Base-by-base conservation (phyloP, 1,139 yeast species). In the Geotrichum restrictum region DNA sequence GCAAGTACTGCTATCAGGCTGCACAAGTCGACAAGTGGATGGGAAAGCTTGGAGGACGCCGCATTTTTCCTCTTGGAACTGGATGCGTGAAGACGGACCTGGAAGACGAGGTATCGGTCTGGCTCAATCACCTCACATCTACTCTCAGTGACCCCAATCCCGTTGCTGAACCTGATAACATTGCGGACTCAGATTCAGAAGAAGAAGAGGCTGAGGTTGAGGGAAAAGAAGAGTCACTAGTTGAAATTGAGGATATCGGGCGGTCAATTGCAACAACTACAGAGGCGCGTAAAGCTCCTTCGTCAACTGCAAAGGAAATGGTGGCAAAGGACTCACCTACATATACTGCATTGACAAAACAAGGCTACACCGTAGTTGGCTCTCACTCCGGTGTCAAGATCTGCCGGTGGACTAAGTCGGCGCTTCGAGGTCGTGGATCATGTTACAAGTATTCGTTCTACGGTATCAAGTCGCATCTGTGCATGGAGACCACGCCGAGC, bases 401-500 rank as follows among this genome's bases (percentile, higher is more conserved):
- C 46, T 89, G 98, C 66, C 80, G 97, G 64, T 89, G 98, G 98
- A 89, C 97, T 3, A 91, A 91, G 66, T 85, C 94, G 57, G 97
- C 96, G 1, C 75, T 89, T 60, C 78, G 98, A 61, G 96, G 96
- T 24, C 79, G 96, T 61, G 98, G 98, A 0, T 87, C 95, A 3
- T 89, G 98, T 70, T 89, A 89, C 72, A 89, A 89, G 67, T 88
- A 79, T 70, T 95, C 97, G 6, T 85, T 89, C 64, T 89, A 91
- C 67, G 96, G 96, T 27, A 89, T 89, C 61, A 80, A 78, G 57
- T 85, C 95, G 1, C 96, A 93, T 69, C 74, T 91, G 57, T 91
- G 98, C 71, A 89, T 89, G 97, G 98, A 89, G 67, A 82, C 96
- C 1, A 89, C 98, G 0, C 97, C 98, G 1, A 85, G 95, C 1